Conservation (phyloP, 768 basidiomycete genomes). For the Amanita fuliginea region DNA sequence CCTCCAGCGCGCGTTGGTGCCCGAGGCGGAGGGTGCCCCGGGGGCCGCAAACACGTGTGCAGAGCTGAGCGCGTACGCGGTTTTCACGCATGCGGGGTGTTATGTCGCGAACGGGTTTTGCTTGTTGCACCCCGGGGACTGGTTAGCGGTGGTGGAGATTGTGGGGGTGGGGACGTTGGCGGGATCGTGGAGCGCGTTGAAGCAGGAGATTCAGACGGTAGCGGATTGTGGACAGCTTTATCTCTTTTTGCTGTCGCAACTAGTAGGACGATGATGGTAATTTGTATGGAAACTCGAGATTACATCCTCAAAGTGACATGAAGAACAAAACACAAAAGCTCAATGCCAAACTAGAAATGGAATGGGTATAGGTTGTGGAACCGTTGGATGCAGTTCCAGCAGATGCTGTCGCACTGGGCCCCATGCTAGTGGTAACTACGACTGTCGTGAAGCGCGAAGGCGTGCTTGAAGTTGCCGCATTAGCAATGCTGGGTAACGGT, state of each 20-base stretch:
- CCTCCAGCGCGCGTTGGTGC: slow-evolving; percentile 29
- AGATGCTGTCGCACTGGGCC: not conserved
- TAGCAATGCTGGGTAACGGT: too few species aligned
- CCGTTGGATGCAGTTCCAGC: not conserved
- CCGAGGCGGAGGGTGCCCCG: slow-evolving; percentile 17
- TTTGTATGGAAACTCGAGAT: not conserved
- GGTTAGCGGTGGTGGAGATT: slow-evolving; percentile 25
- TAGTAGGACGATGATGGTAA: not conserved
- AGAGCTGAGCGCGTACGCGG: slow-evolving; percentile 24
- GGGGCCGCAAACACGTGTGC: slow-evolving; percentile 16
- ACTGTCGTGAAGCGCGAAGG: not conserved
- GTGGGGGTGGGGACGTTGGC: slow-evolving; percentile 21
- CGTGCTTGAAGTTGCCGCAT: not conserved
- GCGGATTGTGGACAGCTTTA: slow-evolving; percentile 21
- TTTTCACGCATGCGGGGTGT: slow-evolving; percentile 30
- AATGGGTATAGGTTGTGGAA: not conserved
- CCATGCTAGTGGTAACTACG: not conserved
- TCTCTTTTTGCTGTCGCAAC: slow-evolving; percentile 2
- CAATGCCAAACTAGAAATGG: not conserved
- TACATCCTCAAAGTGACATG: not conserved
- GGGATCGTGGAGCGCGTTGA: slow-evolving; percentile 19
- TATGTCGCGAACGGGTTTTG: slow-evolving; percentile 33
- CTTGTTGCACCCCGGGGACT: slow-evolving; percentile 21
- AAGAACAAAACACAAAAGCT: not conserved
- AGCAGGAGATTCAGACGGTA: slow-evolving; percentile 17